Conservation (phyloP, 345 rosid genomes). For the Pistacia atlantica region DNA sequence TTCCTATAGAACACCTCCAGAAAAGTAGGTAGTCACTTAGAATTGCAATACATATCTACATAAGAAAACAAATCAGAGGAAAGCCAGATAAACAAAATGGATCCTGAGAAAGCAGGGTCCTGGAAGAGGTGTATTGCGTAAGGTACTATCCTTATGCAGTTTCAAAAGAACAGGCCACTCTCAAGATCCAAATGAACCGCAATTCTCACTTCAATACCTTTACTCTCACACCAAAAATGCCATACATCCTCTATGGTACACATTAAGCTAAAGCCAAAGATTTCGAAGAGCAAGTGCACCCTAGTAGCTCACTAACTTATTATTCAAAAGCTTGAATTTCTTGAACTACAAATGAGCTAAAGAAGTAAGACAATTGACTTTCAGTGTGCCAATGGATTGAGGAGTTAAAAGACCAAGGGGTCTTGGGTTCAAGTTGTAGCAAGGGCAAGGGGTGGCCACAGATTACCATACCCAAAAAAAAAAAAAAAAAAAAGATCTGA, state of each 20-base stretch:
- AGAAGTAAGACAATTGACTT: neutral
- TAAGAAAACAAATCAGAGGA: neutral
- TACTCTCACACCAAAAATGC: neutral
- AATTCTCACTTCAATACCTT: neutral
- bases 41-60: neutral
- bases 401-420: no score
- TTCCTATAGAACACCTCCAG: neutral
- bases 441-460: no score
- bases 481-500: neutral
- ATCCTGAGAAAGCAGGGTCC: conserved; percentile 9
- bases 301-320: neutral
- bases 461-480: no score
- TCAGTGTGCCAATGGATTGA: neutral
- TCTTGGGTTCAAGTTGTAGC: no score
- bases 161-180: neutral
- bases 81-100: neutral
- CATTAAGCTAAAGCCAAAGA: conserved; percentile 5
- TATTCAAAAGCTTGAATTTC: neutral
- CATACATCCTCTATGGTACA: neutral
- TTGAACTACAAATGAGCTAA: neutral
- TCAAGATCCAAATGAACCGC: neutral
- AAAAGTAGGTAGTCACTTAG: neutral
- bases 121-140: neutral
- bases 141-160: neutral
- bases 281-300: neutral